Conservation (phyloP, 768 basidiomycete species). For the Chlorophyllum brunneum region DNA sequence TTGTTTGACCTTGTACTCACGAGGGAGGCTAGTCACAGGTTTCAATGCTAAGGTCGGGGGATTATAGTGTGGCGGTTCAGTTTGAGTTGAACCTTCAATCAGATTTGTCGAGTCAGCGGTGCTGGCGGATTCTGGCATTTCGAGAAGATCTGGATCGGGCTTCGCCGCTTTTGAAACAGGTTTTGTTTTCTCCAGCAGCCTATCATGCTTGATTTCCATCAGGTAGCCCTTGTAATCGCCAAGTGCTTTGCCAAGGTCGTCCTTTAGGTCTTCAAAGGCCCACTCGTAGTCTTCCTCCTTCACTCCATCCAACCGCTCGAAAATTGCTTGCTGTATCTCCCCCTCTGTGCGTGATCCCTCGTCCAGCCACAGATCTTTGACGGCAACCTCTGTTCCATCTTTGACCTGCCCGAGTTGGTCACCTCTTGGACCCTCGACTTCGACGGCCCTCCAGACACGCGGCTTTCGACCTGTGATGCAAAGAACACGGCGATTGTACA, state of each 20-base stretch:
- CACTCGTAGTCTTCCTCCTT: not conserved
- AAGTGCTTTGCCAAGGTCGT: not conserved
- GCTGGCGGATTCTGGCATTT: no score
- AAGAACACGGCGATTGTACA: not conserved
- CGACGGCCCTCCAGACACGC: conserved; percentile 14
- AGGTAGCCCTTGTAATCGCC: not conserved
- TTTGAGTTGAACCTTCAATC: not conserved
- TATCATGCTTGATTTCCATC: not conserved
- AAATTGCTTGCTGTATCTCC: conserved; percentile 15
- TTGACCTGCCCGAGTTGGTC: not conserved
- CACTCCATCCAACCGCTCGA: conserved; percentile 5
- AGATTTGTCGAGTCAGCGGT: not conserved
- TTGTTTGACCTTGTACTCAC: not conserved
- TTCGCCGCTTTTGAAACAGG: no score
- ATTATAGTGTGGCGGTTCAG: not conserved
- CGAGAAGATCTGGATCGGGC: no score
- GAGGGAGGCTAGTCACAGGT: not conserved
- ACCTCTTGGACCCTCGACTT: not conserved
- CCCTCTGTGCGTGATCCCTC: conserved; percentile 8
- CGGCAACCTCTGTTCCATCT: not conserved
- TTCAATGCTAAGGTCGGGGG: not conserved
- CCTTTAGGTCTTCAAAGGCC: not conserved
- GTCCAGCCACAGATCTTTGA: not conserved
- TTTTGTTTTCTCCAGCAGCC: not conserved
- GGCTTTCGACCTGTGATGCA: conserved; percentile 13